phyloP scores from a whole-genome alignment of 176 grass and related monocot species.

The Musa schizocarpa region DNA sequence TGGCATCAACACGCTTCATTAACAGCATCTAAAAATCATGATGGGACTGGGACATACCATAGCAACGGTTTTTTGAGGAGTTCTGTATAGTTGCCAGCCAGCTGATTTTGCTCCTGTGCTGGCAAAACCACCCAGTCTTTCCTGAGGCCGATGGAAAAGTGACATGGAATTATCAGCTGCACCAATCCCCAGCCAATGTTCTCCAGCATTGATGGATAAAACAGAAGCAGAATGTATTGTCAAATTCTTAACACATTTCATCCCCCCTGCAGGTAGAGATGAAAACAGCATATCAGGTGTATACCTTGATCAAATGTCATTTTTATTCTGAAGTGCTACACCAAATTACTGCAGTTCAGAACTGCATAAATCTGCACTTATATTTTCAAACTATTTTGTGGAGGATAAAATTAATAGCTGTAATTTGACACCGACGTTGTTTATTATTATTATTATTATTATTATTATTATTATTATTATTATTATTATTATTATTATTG shows the following conservation, averaged over 20 bases:
- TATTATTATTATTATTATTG: too few relatives aligned
- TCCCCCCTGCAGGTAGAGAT: constrained; percentile 44
- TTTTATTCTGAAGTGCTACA: neutral
- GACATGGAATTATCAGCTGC: constrained; percentile 97
- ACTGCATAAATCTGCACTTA: too few relatives aligned
- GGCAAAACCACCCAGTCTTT: constrained; percentile 75
- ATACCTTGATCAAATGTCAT: neutral
- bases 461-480: too few relatives aligned
- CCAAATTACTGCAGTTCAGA: too few relatives aligned
- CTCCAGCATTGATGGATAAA: constrained; percentile 77
- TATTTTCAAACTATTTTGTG: too few relatives aligned
- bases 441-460: too few relatives aligned
- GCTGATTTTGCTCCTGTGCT: constrained; percentile 69
- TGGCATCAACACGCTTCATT: neutral
- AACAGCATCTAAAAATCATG: neutral
- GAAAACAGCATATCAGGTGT: neutral
- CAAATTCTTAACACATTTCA: constrained; percentile 92
- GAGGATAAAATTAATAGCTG: too few relatives aligned
- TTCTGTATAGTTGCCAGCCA: constrained; percentile 98
- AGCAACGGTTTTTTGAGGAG: constrained; percentile 89
- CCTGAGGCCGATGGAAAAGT: constrained; percentile 92
- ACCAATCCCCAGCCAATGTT: constrained; percentile 96
- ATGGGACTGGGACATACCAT: constrained; percentile 34
- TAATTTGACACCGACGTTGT: too few relatives aligned
- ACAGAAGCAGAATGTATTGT: constrained; percentile 73